These are phyloP conservation scores for Juncus inflexus DNA, from an alignment of 176 grass and related monocot genomes.

Conservation along the genomic window DNA sequence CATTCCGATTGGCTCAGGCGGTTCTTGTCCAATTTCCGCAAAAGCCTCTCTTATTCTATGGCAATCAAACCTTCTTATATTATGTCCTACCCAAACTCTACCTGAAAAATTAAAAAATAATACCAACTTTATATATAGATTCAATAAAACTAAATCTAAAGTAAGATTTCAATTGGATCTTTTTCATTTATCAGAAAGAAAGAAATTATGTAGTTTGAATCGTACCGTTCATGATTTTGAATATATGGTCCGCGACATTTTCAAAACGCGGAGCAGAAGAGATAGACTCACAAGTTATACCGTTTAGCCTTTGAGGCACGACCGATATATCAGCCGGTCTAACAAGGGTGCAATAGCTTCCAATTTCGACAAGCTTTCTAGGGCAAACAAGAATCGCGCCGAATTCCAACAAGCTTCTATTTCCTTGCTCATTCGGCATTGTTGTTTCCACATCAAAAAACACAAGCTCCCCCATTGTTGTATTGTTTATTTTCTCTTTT, in stretches of 20 bases:
- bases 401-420: constrained; percentile 57
- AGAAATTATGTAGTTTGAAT: background rate
- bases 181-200: background rate
- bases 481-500: background rate
- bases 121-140: too few species aligned
- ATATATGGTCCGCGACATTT: constrained; percentile 56
- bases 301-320: constrained; percentile 35
- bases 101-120: constrained; percentile 22
- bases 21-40: constrained; percentile 37
- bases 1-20: constrained; percentile 56
- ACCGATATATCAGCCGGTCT: constrained; percentile 32
- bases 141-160: too few species aligned
- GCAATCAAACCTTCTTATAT: constrained; percentile 63
- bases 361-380: constrained; percentile 56
- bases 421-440: constrained; percentile 10
- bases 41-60: constrained; percentile 67
- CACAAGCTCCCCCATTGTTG: constrained; percentile 47
- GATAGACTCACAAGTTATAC: constrained; percentile 45
- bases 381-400: constrained; percentile 86
- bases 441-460: constrained; percentile 91
- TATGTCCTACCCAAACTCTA: constrained; percentile 82
- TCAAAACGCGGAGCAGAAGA: constrained; percentile 44
- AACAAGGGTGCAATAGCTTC: constrained; percentile 71
- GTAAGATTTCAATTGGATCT: too few species aligned
- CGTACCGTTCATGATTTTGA: constrained; percentile 50